Evolutionary conservation across 2,329 filamentous ascomycete species (phyloP).

Genomic region (Immersiporthe knoxdaviesiana): DNA sequence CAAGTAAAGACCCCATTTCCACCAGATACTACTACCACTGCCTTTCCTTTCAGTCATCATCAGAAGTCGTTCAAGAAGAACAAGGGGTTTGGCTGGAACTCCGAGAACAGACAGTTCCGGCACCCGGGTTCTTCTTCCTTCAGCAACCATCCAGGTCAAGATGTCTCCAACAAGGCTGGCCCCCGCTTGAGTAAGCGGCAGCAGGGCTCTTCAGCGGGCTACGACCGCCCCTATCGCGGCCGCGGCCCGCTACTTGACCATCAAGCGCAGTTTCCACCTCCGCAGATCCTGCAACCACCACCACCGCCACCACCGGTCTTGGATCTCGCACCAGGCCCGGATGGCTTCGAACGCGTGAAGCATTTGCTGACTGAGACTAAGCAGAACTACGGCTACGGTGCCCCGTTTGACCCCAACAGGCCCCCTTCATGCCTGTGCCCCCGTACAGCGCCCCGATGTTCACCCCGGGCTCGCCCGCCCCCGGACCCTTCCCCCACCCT

Average conservation of each 20-base stretch:
- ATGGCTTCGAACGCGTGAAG: conserved; percentile 76
- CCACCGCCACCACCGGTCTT: conserved; percentile 18
- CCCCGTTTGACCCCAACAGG: conserved; percentile 54
- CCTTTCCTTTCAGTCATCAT: conserved; percentile 39
- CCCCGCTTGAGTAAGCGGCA: conserved; percentile 52
- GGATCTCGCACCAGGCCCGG: conserved; percentile 67
- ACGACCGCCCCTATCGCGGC: conserved; percentile 25
- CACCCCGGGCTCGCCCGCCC: conserved; percentile 50
- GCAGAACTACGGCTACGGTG: conserved; percentile 62
- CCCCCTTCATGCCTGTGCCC: conserved; percentile 31
- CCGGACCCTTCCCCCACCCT: conserved; percentile 53
- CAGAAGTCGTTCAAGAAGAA: conserved; percentile 47
- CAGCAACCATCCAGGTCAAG: conserved; percentile 41
- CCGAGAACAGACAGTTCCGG: conserved; percentile 47
- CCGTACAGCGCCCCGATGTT: conserved; percentile 26
- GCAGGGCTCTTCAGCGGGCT: conserved; percentile 39
- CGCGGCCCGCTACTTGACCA: conserved; percentile 20
- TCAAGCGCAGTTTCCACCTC: conserved; percentile 34
- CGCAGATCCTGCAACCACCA: conserved; percentile 25
- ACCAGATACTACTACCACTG: conserved; percentile 38
- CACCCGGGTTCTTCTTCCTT: conserved; percentile 43
- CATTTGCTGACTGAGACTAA: conserved; percentile 70
- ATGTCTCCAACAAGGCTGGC: conserved; percentile 44
- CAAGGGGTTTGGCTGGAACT: conserved; percentile 50
- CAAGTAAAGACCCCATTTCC: conserved; percentile 58